Evolutionary conservation across 1,284 basidiomycete genomes (phyloP), one percentile per base, ranked within the genome.

Genomic region (Ceratobasidium sp.): DNA sequence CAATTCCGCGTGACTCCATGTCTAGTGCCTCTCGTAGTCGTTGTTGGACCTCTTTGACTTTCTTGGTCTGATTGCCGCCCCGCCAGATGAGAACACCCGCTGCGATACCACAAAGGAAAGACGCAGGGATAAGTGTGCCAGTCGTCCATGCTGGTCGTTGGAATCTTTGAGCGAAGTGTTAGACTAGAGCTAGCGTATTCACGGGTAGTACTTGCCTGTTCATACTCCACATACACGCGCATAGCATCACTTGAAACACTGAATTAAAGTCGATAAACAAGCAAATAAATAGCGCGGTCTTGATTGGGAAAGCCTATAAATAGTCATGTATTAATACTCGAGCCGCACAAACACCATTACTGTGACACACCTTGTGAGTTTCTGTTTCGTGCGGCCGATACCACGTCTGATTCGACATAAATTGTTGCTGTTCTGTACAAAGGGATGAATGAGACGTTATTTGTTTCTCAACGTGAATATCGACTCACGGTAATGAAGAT

Each of bases 301-400:
- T 89, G 83, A 95, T 93, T 6, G 93, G 92, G 83, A 96, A 96
- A 5, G 94, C 94, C 91, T 92, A 81, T 23, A 73, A 77, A 62
- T 3, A 38, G 44, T 17, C 40, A 44, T n/a, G 46, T 28, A 26
- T 23, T n/a, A 66, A 78, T 28, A 50, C 56, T 67, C 9, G 33
- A 6, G 52, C 52, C 13, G n/a, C 56, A 6, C 10, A 20, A 26
- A 40, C 33, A 23, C 28, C 28, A 33, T 12, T 13, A 20, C 26
- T 42, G n/a, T 2, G 20, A 54, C 88, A 79, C 82, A 91, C 92
- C 67, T 91, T 86, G 83, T 96, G 95, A 0, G 95, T 96, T 76
- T 92, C 91, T 4, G 94, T 96, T 56, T 93, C 94, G 84, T 96
- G 94, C 7, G 94, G 91, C 56, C 93, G 87, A 84, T 97, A 97